Percentiles rank a stretch among this genome's conserved stretches.
phyloP scores from a whole-genome alignment of 2,329 filamentous ascomycete species.

The Hypoxylon sp. region DNA sequence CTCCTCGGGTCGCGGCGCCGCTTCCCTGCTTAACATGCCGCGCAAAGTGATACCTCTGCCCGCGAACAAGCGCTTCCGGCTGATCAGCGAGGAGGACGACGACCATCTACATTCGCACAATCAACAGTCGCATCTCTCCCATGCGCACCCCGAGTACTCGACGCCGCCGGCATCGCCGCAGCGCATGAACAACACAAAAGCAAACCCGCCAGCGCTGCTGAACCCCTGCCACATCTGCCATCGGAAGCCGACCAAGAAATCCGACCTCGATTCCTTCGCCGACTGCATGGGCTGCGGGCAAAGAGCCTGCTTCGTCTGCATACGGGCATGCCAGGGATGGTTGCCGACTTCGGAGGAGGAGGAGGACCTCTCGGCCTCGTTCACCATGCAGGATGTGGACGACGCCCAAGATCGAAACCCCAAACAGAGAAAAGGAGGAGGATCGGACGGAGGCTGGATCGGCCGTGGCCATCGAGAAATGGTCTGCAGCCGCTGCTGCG shows the following conservation, averaged over 20 bases:
- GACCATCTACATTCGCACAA: constrained; percentile 19
- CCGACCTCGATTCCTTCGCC: constrained; percentile 76
- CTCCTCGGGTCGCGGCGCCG: constrained; percentile 26
- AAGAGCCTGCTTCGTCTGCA: constrained; percentile 78
- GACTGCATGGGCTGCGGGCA: constrained; percentile 74
- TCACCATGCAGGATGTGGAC: constrained; percentile 67
- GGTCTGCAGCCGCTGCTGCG: constrained; percentile 78
- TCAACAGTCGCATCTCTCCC: constrained; percentile 48
- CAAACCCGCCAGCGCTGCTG: constrained; percentile 55
- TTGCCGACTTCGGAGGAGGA: constrained; percentile 53
- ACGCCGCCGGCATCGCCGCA: constrained; percentile 37
- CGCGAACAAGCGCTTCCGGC: constrained; percentile 50
- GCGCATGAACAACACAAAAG: constrained; percentile 24
- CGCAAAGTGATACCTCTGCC: constrained; percentile 52
- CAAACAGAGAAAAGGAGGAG: constrained; percentile 53
- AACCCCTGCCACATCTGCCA: constrained; percentile 78
- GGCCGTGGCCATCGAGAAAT: constrained; percentile 64
- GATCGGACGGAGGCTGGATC: constrained; percentile 55
- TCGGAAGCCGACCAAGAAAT: constrained; percentile 74
- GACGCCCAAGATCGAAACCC: constrained; percentile 48
- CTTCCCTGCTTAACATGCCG: constrained; percentile 43
- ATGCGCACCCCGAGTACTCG: constrained; percentile 47
- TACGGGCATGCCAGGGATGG: constrained; percentile 73
- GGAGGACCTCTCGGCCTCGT: constrained; percentile 61
- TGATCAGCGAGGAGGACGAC: constrained; percentile 42